These are phyloP conservation scores for Neofusicoccum umdonicola DNA, from an alignment of 2,329 filamentous ascomycete genomes.

Conservation along the genomic window DNA sequence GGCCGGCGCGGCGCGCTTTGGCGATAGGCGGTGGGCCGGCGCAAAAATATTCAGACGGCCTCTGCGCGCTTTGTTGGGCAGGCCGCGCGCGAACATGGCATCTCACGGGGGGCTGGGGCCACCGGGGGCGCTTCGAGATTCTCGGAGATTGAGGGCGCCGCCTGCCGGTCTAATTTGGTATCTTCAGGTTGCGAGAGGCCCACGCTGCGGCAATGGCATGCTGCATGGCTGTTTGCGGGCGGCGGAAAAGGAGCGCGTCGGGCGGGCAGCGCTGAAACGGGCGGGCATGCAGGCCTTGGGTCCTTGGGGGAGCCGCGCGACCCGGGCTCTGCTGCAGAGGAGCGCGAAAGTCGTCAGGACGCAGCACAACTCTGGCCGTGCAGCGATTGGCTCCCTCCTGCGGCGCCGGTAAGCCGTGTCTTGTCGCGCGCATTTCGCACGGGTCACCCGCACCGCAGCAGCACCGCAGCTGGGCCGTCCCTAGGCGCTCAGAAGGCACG, in stretches of 20 bases:
- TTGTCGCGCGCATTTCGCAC: slow-evolving; percentile 12
- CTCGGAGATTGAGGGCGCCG: slow-evolving; percentile 7
- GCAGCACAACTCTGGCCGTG: not conserved
- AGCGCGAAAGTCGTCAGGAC: not conserved
- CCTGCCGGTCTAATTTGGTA: slow-evolving; percentile 4
- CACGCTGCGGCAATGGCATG: not conserved
- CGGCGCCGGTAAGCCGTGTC: not conserved
- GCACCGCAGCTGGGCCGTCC: slow-evolving; percentile 8
- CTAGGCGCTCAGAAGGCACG: slow-evolving; percentile 15
- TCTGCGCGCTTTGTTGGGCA: not conserved
- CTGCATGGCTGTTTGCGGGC: slow-evolving; percentile 2
- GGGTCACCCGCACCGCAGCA: slow-evolving; percentile 3
- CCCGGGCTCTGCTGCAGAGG: not conserved
- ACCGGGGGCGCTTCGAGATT: not conserved
- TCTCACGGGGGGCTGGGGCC: not conserved
- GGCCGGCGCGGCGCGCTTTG: not conserved
- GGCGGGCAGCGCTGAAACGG: slow-evolving; percentile 7
- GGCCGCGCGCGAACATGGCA: not conserved
- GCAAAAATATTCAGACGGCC: slow-evolving; percentile 9
- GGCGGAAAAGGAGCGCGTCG: slow-evolving; percentile 10
- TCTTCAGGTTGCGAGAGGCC: no score
- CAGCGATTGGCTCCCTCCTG: slow-evolving; percentile 2
- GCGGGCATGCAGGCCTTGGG: not conserved
- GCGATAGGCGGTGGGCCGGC: slow-evolving; percentile 8
- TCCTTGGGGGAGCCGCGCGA: not conserved